Evolutionary conservation across 2,329 filamentous ascomycete genomes (phyloP).

Genomic region (Penicillium sp.): DNA sequence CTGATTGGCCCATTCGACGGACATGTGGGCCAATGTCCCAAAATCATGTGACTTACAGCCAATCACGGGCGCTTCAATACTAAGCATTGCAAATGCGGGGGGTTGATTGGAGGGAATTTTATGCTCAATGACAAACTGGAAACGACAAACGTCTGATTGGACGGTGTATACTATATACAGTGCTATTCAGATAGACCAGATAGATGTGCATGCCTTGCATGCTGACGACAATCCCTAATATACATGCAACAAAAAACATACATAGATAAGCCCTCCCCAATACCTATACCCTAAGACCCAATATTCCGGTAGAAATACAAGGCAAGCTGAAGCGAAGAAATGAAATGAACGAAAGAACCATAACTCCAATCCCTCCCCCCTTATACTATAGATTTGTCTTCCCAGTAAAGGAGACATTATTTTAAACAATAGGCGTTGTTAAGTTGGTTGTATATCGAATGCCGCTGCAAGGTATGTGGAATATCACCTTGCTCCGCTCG

Average conservation of each 20-base stretch:
- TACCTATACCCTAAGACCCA: neutral
- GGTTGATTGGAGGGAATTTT: neutral
- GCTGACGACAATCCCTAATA: neutral
- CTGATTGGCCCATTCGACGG: conserved; percentile 21
- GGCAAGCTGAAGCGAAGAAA: neutral
- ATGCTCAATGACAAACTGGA: conserved; percentile 1
- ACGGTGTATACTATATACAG: neutral
- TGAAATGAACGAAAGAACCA: neutral
- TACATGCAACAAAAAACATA: neutral
- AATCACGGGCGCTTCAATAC: neutral
- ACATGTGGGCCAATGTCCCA: neutral
- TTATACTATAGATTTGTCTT: neutral
- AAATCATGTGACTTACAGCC: neutral
- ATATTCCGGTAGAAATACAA: neutral
- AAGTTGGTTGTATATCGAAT: neutral
- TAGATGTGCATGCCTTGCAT: neutral
- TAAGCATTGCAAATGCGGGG: neutral
- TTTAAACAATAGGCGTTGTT: neutral
- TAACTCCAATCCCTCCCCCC: neutral
- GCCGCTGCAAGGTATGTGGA: neutral
- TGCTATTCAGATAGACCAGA: neutral
- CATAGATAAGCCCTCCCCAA: neutral
- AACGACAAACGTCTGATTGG: conserved; percentile 18
- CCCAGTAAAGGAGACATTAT: neutral
- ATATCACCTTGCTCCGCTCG: neutral